Percentiles rank a stretch among this genome's conserved stretches.
Evolutionary conservation across 805 yeast species (phyloP).

Genomic region (Saturnispora sekii): DNA sequence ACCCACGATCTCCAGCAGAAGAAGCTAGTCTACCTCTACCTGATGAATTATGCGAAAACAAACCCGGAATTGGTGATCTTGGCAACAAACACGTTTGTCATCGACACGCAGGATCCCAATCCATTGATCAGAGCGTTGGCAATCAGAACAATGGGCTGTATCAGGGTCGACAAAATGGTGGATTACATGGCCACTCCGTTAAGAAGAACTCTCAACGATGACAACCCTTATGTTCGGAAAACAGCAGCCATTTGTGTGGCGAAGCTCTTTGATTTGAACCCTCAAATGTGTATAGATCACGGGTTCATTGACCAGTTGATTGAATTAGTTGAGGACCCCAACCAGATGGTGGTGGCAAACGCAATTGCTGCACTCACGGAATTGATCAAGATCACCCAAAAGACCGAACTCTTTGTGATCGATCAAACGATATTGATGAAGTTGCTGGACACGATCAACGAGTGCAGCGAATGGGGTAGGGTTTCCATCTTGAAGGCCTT

Average conservation of each 20-base stretch:
- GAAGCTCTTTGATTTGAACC: constrained; percentile 78
- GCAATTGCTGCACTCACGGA: constrained; percentile 81
- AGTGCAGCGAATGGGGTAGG: constrained; percentile 99
- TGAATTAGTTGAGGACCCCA: constrained; percentile 67
- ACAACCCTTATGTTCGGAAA: constrained; percentile 93
- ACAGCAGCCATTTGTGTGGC: constrained; percentile 98
- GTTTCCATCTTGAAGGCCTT: constrained; percentile 78
- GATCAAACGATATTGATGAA: constrained; percentile 40
- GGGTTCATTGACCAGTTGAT: constrained; percentile 71
- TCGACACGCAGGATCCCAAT: constrained; percentile 92
- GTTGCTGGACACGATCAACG: constrained; percentile 77
- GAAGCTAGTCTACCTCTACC: constrained; percentile 85
- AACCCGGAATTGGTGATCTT: constrained; percentile 93
- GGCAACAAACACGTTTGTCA: constrained; percentile 94
- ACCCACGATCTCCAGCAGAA: constrained; percentile 95
- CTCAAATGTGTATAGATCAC: constrained; percentile 71
- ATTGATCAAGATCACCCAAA: constrained; percentile 33
- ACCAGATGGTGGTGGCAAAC: constrained; percentile 97
- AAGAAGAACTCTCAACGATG: constrained; percentile 76
- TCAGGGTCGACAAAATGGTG: constrained; percentile 88
- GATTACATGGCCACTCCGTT: constrained; percentile 91
- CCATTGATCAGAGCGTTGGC: constrained; percentile 95
- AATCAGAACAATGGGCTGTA: constrained; percentile 97
- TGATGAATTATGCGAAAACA: constrained; percentile 95
- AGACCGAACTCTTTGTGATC: constrained; percentile 27